Base-by-base conservation (phyloP, 2,329 filamentous ascomycete species). In the Trichophyton equinum region DNA sequence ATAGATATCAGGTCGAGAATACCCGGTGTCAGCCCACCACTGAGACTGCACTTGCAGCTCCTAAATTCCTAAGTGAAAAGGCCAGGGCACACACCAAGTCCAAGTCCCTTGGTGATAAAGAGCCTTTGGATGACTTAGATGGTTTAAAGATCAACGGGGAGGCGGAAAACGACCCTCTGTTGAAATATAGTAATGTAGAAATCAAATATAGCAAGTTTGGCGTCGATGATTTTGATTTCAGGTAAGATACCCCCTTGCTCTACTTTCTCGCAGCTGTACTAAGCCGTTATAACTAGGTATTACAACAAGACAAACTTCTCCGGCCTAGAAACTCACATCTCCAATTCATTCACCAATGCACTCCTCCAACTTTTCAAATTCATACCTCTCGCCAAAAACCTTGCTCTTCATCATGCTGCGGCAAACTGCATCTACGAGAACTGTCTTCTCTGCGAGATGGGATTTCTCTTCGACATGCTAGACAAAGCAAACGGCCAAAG, bases 151-250 rank as follows among this genome's bases (percentile, higher is more conserved):
- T 92, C 2, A 86, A 88, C 64, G 80, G 79, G 46, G 86, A 87
- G 65, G 82, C 87, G 61, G 88, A 89, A 65, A 84, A 87, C 46
- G 91, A 96, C 61, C 87, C 94, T 3, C 88, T 92, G 22, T 82
- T 88, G 7, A 89, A 94, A 77, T 99, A 99, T 73, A 86, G 88
- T 65, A 91, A 91, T 68, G 88, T 96, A 9, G 92, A 97, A 73
- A 99, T 99, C 76, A 96, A 96, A 72, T 99, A 97, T 77, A 96
- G 92, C 79, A 95, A 91, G 71, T 99, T 96, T 73, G 94, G 94
- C 20, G 91, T 99, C n/a, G 92, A 97, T 69, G 95, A 99, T 73
- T 99, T 99, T 72, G 94, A 99, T 73, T 99, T 99, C 75, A 87
- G 88, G 85, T 96, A 88, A 73, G 96, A 11, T 38, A 30, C 42